Percentiles rank a stretch among this genome's conserved stretches.
phyloP scores from a whole-genome alignment of 2,329 filamentous ascomycete species.

The Blastomyces emzantsi region DNA sequence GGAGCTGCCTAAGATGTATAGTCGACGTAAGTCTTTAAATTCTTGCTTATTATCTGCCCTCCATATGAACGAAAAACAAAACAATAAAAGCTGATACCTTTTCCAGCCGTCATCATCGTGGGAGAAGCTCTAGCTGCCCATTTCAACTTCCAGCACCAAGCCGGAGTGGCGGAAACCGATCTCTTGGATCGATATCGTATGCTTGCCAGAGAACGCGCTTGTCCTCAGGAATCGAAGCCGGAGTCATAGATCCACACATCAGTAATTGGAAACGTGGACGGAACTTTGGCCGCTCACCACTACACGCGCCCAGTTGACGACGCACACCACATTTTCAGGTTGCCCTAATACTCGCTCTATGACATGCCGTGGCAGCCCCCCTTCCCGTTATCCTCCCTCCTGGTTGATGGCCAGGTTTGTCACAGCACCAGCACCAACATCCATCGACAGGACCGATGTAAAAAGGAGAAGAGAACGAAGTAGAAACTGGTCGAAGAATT shows the following conservation, averaged over 20 bases:
- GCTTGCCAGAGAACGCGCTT: conserved; percentile 40
- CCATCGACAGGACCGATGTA: background rate
- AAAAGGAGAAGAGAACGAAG: background rate
- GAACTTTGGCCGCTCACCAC: background rate
- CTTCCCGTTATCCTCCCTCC: background rate
- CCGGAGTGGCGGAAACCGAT: conserved; percentile 34
- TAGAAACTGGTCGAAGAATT: background rate
- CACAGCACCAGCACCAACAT: background rate
- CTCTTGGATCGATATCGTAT: conserved; percentile 45
- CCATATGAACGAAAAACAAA: conserved; percentile 26
- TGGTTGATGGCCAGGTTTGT: background rate
- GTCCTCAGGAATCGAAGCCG: background rate
- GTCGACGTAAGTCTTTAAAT: conserved; percentile 4
- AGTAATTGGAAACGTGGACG: background rate
- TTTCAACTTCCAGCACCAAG: conserved; percentile 6
- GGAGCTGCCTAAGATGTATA: conserved; percentile 3
- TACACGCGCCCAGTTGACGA: background rate
- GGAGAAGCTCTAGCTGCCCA: conserved; percentile 6
- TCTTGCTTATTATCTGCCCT: background rate
- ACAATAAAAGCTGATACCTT: conserved; percentile 27
- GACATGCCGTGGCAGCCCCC: background rate
- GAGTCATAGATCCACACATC: background rate
- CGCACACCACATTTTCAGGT: background rate
- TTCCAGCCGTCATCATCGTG: conserved; percentile 1
- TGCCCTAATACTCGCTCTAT: background rate